Evolutionary conservation across 805 yeast species (phyloP), one percentile per base, ranked within the genome.

Genomic region (Wickerhamiella slavikovae): DNA sequence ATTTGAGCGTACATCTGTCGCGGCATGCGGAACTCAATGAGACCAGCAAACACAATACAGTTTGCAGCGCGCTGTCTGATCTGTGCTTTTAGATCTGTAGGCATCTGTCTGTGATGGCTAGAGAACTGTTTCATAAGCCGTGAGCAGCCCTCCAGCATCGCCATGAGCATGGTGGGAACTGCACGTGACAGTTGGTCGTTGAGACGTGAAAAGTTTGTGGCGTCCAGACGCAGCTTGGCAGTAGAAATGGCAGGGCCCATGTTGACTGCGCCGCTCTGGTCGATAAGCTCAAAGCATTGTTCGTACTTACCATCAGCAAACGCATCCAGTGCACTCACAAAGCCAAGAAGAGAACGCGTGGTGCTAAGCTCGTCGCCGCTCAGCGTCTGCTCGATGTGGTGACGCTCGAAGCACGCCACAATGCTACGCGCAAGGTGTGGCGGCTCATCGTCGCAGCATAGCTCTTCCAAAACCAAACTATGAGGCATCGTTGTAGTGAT

Each of bases 31-130:
- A 77, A 82, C 53, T 79, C 92, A 22, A 83, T 73, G 71, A 85
- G 75, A 36, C 95, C 96, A 5, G 95, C 93, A 49, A 75, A 85
- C 3, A 83, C 68, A 82, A 83, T 80, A 51, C 93, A 76, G 51
- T 80, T 80, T 49, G 70, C 74, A 2, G 93, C 80, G 24, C 39
- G 32, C 29, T 28, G 33, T 6, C 40, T 34, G 34, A 40, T 34
- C 19, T 38, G 35, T 11, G 35, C 37, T 27, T 42, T 37, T 15
- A 33, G 33, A 12, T 28, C 32, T 16, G 38, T 31, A 21, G 34
- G 31, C 2, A 35, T 37, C 29, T 43, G 37, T 21, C 34, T 33
- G 29, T 39, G 22, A 31, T 40, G 34, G 17, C 39, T 30, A 41
- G 30, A 54, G 47, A 38, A 55, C 56, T 25, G 58, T 52, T 40